Base-by-base conservation (phyloP, 2,329 filamentous ascomycete species). In the Aureobasidium namibiae region DNA sequence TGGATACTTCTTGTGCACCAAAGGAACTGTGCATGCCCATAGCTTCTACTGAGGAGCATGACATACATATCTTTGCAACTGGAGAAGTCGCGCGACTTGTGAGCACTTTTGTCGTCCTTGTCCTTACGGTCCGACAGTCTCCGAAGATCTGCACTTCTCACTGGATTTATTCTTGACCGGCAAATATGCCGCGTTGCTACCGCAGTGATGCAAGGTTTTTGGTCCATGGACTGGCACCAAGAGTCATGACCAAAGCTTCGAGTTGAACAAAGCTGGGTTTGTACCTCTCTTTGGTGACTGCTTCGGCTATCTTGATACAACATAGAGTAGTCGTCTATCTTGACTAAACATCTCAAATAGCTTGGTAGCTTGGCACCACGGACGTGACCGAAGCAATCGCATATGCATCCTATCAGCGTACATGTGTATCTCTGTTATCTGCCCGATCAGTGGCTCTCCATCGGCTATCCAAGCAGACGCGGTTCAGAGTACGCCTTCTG, bases 361-460 rank as follows among this genome's bases (percentile, higher is more conserved):
- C n/a, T 46, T 7, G 16, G 14, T 46, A 11, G n/a, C 33, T 13
- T 29, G 21, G 6, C n/a, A 23, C 10, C 7, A 10, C 52, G 52
- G 52, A 56, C 26, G 7, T 34, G 52, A 56, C 52, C 52, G 52
- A 56, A 23, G 38, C 38, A 14, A 4, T 4, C 33, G 21, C 26
- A 24, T 26, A 3, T 36, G 39, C 24, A 34, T 56, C 52, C 45
- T 44, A 56, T 45, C 39, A 44, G 7, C 7, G 39, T 33, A 8
- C 29, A 34, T 56, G 5, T n/a, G 26, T 44, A 16, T 31, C 38
- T 45, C 33, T 45, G 39, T 56, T 56, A 56, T 56, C 52, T 56
- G 33, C 31, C 52, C 39, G 36, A 45, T 44, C 52, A 24, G 36
- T 34, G 18, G 18, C n/a, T 16, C n/a, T 24, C 7, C 14, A 23